Evolutionary conservation across 805 yeast species (phyloP).

Genomic region (Ogataea ganodermae): DNA sequence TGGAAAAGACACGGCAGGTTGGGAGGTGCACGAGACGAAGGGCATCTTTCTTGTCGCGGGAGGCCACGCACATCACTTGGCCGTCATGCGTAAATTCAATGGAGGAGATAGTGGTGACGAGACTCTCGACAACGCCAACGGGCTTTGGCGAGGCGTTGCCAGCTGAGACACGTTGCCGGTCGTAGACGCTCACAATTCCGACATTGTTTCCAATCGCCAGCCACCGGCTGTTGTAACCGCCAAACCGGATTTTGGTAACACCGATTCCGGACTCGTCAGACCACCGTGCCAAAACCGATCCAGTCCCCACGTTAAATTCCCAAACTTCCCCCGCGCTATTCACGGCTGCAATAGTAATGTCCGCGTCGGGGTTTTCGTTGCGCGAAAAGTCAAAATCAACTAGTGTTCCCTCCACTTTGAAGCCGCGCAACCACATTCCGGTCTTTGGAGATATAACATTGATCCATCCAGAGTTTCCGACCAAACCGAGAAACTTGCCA

Average conservation of each 20-base stretch:
- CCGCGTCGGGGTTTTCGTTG: constrained; percentile 33
- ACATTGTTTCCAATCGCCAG: constrained; percentile 85
- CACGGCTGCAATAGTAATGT: constrained; percentile 52
- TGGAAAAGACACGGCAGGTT: constrained; percentile 78
- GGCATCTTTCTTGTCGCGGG: constrained; percentile 83
- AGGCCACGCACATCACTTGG: constrained; percentile 82
- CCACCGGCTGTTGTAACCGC: constrained; percentile 73
- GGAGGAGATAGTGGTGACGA: constrained; percentile 77
- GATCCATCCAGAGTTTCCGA: constrained; percentile 90
- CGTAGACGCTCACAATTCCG: constrained; percentile 89
- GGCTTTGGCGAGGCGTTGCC: constrained; percentile 42
- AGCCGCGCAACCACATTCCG: constrained; percentile 86
- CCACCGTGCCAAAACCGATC: constrained; percentile 68
- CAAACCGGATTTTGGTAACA: constrained; percentile 72
- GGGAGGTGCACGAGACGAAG: constrained; percentile 86
- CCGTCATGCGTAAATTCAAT: constrained; percentile 83
- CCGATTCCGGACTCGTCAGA: constrained; percentile 84
- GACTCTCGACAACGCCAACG: constrained; percentile 66
- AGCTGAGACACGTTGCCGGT: constrained; percentile 41
- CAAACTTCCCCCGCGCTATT: constrained; percentile 84
- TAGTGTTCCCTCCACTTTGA: constrained; percentile 84
- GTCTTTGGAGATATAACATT: constrained; percentile 73
- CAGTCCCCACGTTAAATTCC: constrained; percentile 67
- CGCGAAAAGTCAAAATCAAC: constrained; percentile 74
- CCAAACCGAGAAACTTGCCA: constrained; percentile 71